These are phyloP conservation scores for Copromyces sp. DNA, from an alignment of 495 filamentous ascomycete species.

Conservation along the genomic window DNA sequence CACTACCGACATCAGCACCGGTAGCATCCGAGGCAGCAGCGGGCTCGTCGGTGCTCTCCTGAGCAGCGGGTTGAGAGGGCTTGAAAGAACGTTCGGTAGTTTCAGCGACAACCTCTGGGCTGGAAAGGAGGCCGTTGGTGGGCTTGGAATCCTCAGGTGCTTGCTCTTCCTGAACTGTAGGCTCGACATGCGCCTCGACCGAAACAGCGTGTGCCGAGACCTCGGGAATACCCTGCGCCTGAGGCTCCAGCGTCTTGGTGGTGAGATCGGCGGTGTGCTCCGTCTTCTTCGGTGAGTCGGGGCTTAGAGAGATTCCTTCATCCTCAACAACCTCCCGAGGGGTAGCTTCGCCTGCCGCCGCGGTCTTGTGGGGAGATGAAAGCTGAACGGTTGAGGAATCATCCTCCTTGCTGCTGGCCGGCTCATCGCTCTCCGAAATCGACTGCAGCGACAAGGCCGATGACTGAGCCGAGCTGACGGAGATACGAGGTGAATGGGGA, in stretches of 20 bases:
- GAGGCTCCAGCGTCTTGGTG: not conserved
- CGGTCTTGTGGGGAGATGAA: constrained; percentile 10
- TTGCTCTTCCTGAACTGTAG: not conserved
- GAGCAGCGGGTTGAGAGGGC: not conserved
- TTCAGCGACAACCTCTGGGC: not conserved
- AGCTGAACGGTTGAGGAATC: constrained; percentile 9
- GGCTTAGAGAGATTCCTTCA: constrained; percentile 1
- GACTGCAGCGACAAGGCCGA: constrained; percentile 19
- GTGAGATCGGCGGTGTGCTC: not conserved
- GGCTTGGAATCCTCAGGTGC: not conserved
- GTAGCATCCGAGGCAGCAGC: not conserved
- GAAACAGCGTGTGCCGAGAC: not conserved
- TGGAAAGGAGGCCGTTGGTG: not conserved
- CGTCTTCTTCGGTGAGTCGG: not conserved
- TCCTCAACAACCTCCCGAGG: not conserved
- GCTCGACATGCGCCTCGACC: not conserved
- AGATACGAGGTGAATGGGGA: constrained; percentile 9
- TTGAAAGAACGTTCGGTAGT: not conserved
- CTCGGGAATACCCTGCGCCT: not conserved
- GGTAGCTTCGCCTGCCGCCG: not conserved
- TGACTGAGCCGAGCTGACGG: constrained; percentile 13
- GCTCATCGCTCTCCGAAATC: constrained; percentile 18
- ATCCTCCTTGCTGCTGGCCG: constrained; percentile 5
- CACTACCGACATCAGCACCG: not conserved
- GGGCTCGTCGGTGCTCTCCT: not conserved